These are phyloP conservation scores for Phytophthora brassicae DNA, from an alignment of 352 stramenopile genomes.

Conservation along the genomic window DNA sequence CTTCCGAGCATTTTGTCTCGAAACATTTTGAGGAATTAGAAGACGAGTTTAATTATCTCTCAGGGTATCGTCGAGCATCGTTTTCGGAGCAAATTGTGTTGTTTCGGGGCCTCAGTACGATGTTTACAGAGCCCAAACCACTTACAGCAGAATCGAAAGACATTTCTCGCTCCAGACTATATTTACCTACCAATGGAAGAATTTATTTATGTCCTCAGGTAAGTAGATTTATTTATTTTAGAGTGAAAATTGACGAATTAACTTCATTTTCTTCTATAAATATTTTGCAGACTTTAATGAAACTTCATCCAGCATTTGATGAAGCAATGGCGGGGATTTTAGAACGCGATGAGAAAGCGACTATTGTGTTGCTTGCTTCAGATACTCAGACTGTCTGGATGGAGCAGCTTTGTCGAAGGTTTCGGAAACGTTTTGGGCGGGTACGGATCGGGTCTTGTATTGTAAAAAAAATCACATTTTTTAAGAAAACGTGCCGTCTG, in stretches of 20 bases:
- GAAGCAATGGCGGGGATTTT: conserved; percentile 44
- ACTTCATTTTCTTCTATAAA: too few relatives aligned
- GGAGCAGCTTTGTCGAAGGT: conserved; percentile 45
- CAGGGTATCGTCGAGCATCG: conserved; percentile 30
- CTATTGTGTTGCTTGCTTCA: conserved; percentile 53
- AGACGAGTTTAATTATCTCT: conserved; percentile 3
- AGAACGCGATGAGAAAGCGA: conserved; percentile 30
- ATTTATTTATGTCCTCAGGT: conserved; percentile 66
- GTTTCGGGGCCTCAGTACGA: conserved; percentile 65
- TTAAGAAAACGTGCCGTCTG: too few relatives aligned
- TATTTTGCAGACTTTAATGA: conserved; percentile 77
- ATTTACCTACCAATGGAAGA: conserved; percentile 42
- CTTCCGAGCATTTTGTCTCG: conserved; percentile 52
- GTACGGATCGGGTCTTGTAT: conserved; percentile 15
- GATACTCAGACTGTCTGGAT: conserved; percentile 53
- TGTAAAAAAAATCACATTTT: too few relatives aligned
- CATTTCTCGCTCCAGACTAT: conserved; percentile 38
- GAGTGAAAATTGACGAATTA: background rate
- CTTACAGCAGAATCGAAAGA: conserved; percentile 9
- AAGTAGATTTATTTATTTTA: too few relatives aligned
- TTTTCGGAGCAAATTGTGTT: conserved; percentile 77
- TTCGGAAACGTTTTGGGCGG: conserved; percentile 37
- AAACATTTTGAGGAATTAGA: conserved; percentile 21
- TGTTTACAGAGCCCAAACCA: conserved; percentile 42
- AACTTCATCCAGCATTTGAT: conserved; percentile 61